Conservation (phyloP, 139 green algal genomes). For the Asterochloris sp. region DNA sequence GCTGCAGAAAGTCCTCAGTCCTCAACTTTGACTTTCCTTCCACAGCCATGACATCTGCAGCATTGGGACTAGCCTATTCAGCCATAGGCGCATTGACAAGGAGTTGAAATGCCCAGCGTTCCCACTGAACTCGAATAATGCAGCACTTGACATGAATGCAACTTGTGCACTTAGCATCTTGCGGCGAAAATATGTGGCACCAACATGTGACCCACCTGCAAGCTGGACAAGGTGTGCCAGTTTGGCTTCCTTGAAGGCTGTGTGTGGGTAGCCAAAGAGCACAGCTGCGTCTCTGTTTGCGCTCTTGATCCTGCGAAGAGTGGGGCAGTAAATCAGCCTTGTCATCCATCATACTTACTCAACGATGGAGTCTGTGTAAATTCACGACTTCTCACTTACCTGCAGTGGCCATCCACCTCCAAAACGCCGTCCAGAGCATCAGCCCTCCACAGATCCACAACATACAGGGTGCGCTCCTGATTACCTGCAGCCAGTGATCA, state of each 20-base stretch:
- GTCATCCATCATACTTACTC: too few relatives aligned
- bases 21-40: neutral
- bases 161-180: too few relatives aligned
- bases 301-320: neutral
- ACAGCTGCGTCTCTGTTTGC: slow-evolving; percentile 6
- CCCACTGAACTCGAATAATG: too few relatives aligned
- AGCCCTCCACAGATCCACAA: slow-evolving; percentile 12
- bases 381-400: too few relatives aligned
- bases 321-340: too few relatives aligned
- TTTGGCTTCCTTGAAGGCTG: slow-evolving; percentile 3
- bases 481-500: neutral
- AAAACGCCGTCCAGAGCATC: slow-evolving; percentile 5
- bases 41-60: neutral
- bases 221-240: slow-evolving; percentile 14
- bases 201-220: neutral
- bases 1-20: slow-evolving; percentile 3
- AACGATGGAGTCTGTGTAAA: too few relatives aligned
- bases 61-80: neutral
- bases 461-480: neutral
- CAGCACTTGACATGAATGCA: too few relatives aligned
- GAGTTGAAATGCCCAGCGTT: too few relatives aligned
- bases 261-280: slow-evolving; percentile 11
- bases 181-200: too few relatives aligned
- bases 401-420: slow-evolving; percentile 18
- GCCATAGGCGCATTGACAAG: too few relatives aligned